phyloP scores from a whole-genome alignment of 352 stramenopile species.

The Phytophthora crassamura region DNA sequence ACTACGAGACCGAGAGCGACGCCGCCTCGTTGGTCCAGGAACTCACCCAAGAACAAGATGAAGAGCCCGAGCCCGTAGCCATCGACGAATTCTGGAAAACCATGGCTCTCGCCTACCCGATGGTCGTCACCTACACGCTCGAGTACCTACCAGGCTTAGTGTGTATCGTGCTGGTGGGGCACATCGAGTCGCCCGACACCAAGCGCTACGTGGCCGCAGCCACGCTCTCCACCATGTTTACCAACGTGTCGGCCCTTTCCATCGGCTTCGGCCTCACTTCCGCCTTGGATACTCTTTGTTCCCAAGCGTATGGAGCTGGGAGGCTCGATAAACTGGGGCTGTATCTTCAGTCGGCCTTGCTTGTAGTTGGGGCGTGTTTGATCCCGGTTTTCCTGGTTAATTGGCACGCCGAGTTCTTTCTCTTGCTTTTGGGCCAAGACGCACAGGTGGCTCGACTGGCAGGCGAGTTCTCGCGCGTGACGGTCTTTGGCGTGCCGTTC shows the following conservation, averaged over 20 bases:
- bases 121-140: constrained; percentile 60
- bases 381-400: constrained; percentile 65
- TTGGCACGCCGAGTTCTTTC: constrained; percentile 63
- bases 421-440: constrained; percentile 65
- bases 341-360: constrained; percentile 72
- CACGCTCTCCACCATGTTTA: constrained; percentile 77
- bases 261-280: constrained; percentile 78
- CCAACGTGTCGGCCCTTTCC: constrained; percentile 74
- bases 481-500: constrained; percentile 78
- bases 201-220: constrained; percentile 68
- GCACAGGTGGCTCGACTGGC: constrained; percentile 55
- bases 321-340: constrained; percentile 69
- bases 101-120: constrained; percentile 52
- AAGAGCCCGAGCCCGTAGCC: constrained; percentile 49
- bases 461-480: constrained; percentile 62
- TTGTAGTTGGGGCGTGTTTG: constrained; percentile 62
- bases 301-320: constrained; percentile 71
- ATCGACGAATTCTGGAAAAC: constrained; percentile 55
- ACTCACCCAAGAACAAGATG: constrained; percentile 33
- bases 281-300: constrained; percentile 84
- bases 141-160: constrained; percentile 66
- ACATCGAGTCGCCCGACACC: constrained; percentile 65
- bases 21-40: constrained; percentile 24
- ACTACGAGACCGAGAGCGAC: constrained; percentile 44
- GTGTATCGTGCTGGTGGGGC: constrained; percentile 63